Evolutionary conservation across 2,329 filamentous ascomycete genomes (phyloP), one percentile per base, ranked within the genome.

Genomic region (Paraconiothyrium sp.): DNA sequence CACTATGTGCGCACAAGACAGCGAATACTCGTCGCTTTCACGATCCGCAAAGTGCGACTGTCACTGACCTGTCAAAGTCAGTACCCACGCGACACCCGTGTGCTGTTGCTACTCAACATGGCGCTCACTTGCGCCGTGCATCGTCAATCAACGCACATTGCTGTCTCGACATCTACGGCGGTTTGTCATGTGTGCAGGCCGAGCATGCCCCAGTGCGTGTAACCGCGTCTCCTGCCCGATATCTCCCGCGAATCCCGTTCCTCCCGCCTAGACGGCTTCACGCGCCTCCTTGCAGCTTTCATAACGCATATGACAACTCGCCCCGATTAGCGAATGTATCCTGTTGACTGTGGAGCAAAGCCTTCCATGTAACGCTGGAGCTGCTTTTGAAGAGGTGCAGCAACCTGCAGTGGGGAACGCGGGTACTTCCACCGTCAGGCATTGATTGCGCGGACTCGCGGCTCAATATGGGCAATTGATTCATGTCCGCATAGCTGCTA

Each of bases 1-100:
- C 55, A 70, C 67, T 60, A 47, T 34, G 58, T 48, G 27, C 58
- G 47, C 35, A 46, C 43, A 51, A 64, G 56, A 62, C 55, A 68
- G 52, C 60, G 49, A 63, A 60, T 58, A 20, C 50, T 60, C 48
- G 60, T 35, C 43, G 52, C 52, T 57, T 44, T 61, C 60, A 56
- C 48, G 54, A 13, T 49, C 44, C 59, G 57, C 66, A 51, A 61
- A 27, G 71, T 74, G 64, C 65, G 58, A 71, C 69, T 71, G 66
- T 68, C 58, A 71, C 71, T 47, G 55, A 66, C 67, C 67, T 73
- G 71, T 73, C 71, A 73, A 74, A 68, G 65, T 65, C 70, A 67
- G 57, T 65, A 68, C 61, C 66, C 54, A 43, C 43, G 43, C 43
- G 20, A 47, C 54, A 56, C 54, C 54, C 69, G 67, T 62, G 65